Conservation (phyloP, 177 flowering plant genomes). For the Vitis hybrid region DNA sequence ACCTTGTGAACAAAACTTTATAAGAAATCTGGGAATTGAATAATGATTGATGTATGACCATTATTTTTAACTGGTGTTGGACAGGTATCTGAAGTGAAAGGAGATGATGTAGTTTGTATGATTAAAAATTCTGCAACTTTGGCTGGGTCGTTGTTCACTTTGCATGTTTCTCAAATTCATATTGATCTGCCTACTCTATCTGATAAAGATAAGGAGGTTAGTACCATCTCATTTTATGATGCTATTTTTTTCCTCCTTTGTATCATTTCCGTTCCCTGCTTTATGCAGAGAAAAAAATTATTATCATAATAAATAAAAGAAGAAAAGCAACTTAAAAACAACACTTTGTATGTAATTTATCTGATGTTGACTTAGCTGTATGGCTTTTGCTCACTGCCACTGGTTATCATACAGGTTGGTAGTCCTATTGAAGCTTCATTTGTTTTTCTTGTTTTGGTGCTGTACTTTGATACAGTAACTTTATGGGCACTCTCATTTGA, state of each 20-base stretch:
- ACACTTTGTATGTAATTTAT: too few relatives aligned
- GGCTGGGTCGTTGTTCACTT: conserved; percentile 76
- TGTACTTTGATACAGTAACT: background rate
- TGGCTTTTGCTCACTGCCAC: background rate
- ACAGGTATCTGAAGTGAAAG: conserved; percentile 83
- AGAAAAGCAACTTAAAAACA: too few relatives aligned
- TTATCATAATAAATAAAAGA: too few relatives aligned
- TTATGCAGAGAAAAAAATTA: too few relatives aligned
- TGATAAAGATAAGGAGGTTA: conserved; percentile 91
- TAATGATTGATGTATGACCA: background rate
- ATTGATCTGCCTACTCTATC: conserved; percentile 92
- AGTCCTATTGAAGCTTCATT: background rate
- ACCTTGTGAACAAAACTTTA: too few relatives aligned
- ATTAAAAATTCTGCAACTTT: conserved; percentile 87
- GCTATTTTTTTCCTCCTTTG: background rate
- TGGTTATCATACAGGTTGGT: background rate
- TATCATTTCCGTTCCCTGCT: background rate
- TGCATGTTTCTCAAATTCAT: conserved; percentile 86
- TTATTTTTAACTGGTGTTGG: conserved; percentile 8
- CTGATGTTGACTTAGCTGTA: background rate
- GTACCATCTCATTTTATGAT: background rate
- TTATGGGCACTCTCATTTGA: background rate
- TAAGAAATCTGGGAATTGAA: background rate
- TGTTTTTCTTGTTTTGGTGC: background rate
- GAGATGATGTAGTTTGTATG: conserved; percentile 78